Conservation (phyloP, 257 asterid species). For the Lycium ferocissimum region DNA sequence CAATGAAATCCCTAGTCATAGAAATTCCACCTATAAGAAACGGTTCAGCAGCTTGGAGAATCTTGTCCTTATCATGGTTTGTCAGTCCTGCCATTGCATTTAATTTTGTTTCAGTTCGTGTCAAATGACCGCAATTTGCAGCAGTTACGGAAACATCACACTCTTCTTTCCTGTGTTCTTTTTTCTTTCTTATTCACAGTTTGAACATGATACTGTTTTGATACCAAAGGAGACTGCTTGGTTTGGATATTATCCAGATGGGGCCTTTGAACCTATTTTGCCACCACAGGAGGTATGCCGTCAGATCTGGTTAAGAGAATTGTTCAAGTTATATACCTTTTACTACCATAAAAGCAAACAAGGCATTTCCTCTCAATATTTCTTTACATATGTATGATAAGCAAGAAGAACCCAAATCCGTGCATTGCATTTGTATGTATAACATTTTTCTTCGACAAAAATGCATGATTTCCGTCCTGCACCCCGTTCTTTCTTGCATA, state of each 20-base stretch:
- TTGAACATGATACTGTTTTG: constrained; percentile 88
- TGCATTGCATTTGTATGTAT: neutral
- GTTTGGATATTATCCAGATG: constrained; percentile 97
- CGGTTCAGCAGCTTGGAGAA: constrained; percentile 81
- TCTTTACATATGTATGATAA: neutral
- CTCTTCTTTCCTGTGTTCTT: neutral
- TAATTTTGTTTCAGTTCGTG: neutral
- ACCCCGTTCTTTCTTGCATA: neutral
- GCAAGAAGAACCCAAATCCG: neutral
- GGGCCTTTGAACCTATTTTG: constrained; percentile 72
- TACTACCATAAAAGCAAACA: neutral
- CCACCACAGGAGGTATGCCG: constrained; percentile 71
- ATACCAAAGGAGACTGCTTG: constrained; percentile 94
- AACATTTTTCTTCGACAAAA: constrained; percentile 5
- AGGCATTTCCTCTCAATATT: neutral
- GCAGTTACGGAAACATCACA: neutral
- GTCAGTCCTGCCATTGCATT: constrained; percentile 20
- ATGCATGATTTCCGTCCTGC: neutral
- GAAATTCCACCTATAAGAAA: constrained; percentile 78
- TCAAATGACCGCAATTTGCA: neutral
- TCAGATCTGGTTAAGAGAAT: neutral
- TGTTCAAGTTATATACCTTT: neutral
- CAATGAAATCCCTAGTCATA: constrained; percentile 76
- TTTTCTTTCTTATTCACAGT: constrained; percentile 48
- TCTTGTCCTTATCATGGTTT: constrained; percentile 91